Evolutionary conservation across 768 basidiomycete genomes (phyloP).

Genomic region (Tylopilus balloui): DNA sequence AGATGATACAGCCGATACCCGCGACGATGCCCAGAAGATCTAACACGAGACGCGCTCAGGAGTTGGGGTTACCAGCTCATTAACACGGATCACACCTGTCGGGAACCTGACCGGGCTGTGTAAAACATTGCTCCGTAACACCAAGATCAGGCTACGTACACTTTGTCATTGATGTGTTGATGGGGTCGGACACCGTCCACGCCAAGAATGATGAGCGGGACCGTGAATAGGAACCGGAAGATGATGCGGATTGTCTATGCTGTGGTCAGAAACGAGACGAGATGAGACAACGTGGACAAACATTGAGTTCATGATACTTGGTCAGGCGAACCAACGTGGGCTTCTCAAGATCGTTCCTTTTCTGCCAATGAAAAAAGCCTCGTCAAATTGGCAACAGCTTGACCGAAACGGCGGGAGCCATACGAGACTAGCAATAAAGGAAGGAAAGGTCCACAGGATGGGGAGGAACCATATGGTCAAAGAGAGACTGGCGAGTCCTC

Average conservation of each 20-base stretch:
- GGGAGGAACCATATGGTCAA: constrained; percentile 75
- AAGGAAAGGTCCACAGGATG: constrained; percentile 66
- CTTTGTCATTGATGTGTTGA: constrained; percentile 58
- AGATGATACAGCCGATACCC: constrained; percentile 58
- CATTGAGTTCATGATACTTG: constrained; percentile 81
- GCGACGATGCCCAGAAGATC: constrained; percentile 59
- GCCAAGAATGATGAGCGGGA: constrained; percentile 62
- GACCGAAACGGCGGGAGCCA: constrained; percentile 18
- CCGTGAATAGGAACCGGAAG: constrained; percentile 69
- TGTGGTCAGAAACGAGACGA: not conserved
- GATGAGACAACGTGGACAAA: constrained; percentile 34
- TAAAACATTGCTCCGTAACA: not conserved
- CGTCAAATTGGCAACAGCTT: not conserved
- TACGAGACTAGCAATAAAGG: constrained; percentile 59
- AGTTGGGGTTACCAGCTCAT: no score
- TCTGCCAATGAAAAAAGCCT: constrained; percentile 34
- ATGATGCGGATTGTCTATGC: constrained; percentile 60
- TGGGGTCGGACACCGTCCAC: constrained; percentile 64
- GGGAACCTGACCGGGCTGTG: constrained; percentile 20
- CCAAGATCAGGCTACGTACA: constrained; percentile 30
- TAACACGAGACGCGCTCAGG: constrained; percentile 15
- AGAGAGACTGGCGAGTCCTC: constrained; percentile 62
- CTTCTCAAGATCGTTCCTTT: constrained; percentile 56
- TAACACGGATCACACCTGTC: constrained; percentile 13
- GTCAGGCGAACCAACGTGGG: constrained; percentile 64